Evolutionary conservation across 2,329 filamentous ascomycete species (phyloP).

Genomic region (Aspergillus intermedius): DNA sequence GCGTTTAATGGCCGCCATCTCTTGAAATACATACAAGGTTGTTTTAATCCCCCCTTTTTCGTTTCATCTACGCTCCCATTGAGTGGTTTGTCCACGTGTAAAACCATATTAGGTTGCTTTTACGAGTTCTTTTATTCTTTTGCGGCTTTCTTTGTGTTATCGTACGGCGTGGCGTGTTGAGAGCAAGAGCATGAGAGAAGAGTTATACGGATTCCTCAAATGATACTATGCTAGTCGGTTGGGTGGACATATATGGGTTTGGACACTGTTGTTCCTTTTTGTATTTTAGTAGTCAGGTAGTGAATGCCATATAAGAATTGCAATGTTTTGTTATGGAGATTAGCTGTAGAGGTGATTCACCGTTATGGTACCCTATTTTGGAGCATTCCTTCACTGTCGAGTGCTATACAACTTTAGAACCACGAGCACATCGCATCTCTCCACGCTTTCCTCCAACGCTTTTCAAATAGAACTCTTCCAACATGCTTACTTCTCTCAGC

Average conservation of each 20-base stretch:
- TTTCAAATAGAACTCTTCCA: too few species aligned
- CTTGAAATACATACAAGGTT: constrained; percentile 6
- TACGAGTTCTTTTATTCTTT: background rate
- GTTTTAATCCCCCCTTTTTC: constrained; percentile 1
- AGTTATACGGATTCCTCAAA: constrained; percentile 7
- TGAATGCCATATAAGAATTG: too few species aligned
- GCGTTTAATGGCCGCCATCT: constrained; percentile 11
- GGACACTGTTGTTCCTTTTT: constrained; percentile 17
- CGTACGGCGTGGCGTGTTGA: constrained; percentile 9
- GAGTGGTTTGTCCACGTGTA: constrained; percentile 14
- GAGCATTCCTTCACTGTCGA: too few species aligned
- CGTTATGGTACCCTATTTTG: too few species aligned
- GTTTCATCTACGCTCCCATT: constrained; percentile 5
- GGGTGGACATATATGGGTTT: constrained; percentile 17
- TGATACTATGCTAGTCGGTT: constrained; percentile 17
- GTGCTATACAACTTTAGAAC: too few species aligned
- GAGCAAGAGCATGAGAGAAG: constrained; percentile 1
- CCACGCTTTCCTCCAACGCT: too few species aligned
- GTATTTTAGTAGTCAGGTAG: constrained; percentile 23
- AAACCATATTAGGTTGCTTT: constrained; percentile 4
- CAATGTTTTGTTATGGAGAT: too few species aligned
- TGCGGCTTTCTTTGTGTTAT: constrained; percentile 11
- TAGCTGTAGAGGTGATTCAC: too few species aligned
- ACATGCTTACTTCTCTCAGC: too few species aligned
- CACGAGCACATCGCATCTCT: too few species aligned